phyloP scores from a whole-genome alignment of 495 filamentous ascomycete species.

The Penicillium paxilli region DNA sequence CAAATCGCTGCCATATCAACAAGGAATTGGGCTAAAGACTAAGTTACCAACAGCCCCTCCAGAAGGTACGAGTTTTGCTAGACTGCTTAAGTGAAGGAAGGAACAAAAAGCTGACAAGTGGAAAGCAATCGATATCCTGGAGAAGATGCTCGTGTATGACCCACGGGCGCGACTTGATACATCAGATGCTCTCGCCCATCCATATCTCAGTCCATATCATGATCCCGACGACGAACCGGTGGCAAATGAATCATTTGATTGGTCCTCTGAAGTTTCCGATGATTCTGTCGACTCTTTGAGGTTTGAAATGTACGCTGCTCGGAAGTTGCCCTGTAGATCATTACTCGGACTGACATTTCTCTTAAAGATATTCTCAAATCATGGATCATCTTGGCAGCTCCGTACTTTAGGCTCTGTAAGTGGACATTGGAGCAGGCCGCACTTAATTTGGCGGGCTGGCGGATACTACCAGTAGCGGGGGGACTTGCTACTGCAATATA shows the following conservation, averaged over 20 bases:
- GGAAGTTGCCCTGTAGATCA: too few relatives aligned
- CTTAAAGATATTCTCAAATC: too few relatives aligned
- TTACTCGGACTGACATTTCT: too few relatives aligned
- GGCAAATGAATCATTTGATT: not conserved
- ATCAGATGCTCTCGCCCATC: not conserved
- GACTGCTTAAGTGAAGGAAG: too few relatives aligned
- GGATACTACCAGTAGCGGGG: too few relatives aligned
- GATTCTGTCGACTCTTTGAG: not conserved
- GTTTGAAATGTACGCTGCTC: not conserved
- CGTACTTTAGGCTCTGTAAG: too few relatives aligned
- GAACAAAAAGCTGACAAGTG: not conserved
- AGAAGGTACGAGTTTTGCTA: constrained; percentile 3
- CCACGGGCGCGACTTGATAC: not conserved
- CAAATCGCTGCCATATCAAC: not conserved
- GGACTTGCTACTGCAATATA: too few relatives aligned
- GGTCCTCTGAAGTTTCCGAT: not conserved
- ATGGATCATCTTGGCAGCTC: too few relatives aligned
- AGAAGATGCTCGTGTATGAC: not conserved
- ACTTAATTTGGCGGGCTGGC: too few relatives aligned
- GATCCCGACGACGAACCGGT: constrained; percentile 7
- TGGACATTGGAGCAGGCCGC: too few relatives aligned
- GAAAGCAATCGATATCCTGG: constrained; percentile 2
- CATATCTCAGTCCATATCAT: constrained; percentile 1
- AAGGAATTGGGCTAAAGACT: not conserved
- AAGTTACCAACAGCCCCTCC: not conserved